phyloP scores from a whole-genome alignment of 2,329 filamentous ascomycete species.

The Didymella arachidicola region DNA sequence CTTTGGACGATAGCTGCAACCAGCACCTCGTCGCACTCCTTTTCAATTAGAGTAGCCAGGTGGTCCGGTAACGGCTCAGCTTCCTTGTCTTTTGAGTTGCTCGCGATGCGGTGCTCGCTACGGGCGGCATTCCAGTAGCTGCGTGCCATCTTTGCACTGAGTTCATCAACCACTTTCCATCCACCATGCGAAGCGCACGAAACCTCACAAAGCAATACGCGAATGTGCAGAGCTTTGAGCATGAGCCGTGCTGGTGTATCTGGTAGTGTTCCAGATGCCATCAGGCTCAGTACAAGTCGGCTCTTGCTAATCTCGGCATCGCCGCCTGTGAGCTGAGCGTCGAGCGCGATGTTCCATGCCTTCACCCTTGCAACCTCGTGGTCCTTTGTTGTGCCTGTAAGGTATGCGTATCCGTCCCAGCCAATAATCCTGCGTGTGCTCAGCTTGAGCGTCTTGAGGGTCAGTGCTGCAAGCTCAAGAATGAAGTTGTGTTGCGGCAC shows the following conservation, averaged over 20 bases:
- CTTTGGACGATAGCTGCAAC: constrained; percentile 80
- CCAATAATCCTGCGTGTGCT: constrained; percentile 81
- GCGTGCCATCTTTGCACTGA: constrained; percentile 76
- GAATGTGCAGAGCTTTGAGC: constrained; percentile 90
- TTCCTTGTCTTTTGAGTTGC: constrained; percentile 54
- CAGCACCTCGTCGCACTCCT: constrained; percentile 83
- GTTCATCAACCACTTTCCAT: constrained; percentile 69
- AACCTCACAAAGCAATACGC: constrained; percentile 84
- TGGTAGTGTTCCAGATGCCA: constrained; percentile 86
- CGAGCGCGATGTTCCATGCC: constrained; percentile 91
- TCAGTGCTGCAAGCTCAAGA: constrained; percentile 81
- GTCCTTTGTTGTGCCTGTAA: constrained; percentile 82
- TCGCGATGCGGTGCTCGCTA: constrained; percentile 62
- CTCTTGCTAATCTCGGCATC: constrained; percentile 90
- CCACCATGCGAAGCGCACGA: constrained; percentile 70
- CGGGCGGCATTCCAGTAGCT: constrained; percentile 84
- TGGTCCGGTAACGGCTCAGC: constrained; percentile 78
- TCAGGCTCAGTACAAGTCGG: constrained; percentile 81
- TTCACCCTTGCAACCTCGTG: constrained; percentile 87
- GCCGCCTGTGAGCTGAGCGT: constrained; percentile 89
- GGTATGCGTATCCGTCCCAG: constrained; percentile 74
- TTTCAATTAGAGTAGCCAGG: constrained; percentile 75
- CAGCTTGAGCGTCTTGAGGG: constrained; percentile 82
- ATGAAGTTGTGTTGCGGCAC: constrained; percentile 87
- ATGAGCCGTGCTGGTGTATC: constrained; percentile 84